Evolutionary conservation across 495 filamentous ascomycete genomes (phyloP), one percentile per base, ranked within the genome.

Genomic region (Neurospora sp.): DNA sequence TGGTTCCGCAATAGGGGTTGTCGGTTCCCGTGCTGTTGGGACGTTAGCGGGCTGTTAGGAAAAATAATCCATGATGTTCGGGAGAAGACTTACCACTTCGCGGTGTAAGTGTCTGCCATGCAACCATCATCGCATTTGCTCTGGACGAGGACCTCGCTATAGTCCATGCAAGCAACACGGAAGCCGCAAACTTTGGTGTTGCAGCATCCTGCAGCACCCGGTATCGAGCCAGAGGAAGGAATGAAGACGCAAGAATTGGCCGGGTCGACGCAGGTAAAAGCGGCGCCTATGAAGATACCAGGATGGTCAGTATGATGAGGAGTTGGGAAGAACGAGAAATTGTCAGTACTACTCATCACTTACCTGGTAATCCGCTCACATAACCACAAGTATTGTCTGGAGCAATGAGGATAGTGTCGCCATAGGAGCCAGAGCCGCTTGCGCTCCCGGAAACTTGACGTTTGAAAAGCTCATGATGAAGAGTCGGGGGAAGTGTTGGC

Each of bases 361-460:
- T 74, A 80, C 83, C 80, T 35, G 77, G 69, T 68, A 76, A 78
- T 35, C 80, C 84, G 41, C 75, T 74, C 31, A 87, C 72, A 71
- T 78, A 87, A 74, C 85, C 85, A 72, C 85, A 87, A 0, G 82
- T 84, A 75, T 84, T 84, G 72, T 87, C 85, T 9, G 84, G 82
- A 16, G 81, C 84, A 48, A 84, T 71, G 18, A 86, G 78, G 40
- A 84, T 80, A 3, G 78, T 82, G 39, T 78, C 72, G 8, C 69
- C 76, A 37, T 72, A 73, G 35, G 9, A 44, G 16, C 69, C 53
- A 44, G 9, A 44, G 16, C 66, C 53, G 53, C 74, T 74, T 61
- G 11, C 53, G 53, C 53, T 61, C 22, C 22, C 53, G 27, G 53
- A 61, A 61, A 61, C 14, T 73, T 76, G 73, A 14, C 85, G 81